Base-by-base conservation (phyloP, 805 yeast genomes). In the Lipomyces sp. region DNA sequence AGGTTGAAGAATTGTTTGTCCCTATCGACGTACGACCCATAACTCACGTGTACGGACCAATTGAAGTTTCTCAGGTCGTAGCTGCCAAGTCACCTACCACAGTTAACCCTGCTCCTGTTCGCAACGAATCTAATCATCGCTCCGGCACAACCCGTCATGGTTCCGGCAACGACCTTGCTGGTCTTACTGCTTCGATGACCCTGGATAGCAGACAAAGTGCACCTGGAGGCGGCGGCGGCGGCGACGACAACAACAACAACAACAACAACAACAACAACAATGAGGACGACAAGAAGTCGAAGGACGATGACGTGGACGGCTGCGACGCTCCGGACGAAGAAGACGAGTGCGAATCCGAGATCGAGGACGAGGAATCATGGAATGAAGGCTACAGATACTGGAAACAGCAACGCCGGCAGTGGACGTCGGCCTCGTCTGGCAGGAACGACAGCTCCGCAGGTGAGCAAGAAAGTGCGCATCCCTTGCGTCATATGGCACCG, bases 371-470 rank as follows among this genome's bases (percentile, higher is more conserved):
- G 57, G 79, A 76, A 56, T 82, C 83, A 10, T 85, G 85, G 73
- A 74, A 73, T 53, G 78, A 82, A 2, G 95, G 92, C 7, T 83
- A 83, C 53, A 78, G 78, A 11, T 81, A 90, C 55, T 93, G 97
- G 97, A 83, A 84, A 60, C 77, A 81, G 57, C 85, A 92, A 65
- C 83, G 97, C 64, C 75, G 79, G 7, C 82, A 86, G 65, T 93
- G 98, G 98, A 75, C 75, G 35, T 75, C 76, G 34, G 8, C n/a
- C 2, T 13, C 53, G 32, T 24, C 24, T 24, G 42, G 45, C 60
- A 57, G 15, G 29, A 64, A 72, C 30, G 69, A 64, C 64, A 35
- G 66, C 71, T 35, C 65, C 70, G 37, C 24, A 24, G 24, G 24
- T 1, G 73, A 74, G 6, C 48, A 42, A 62, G 55, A 50, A 73